Percentiles rank a stretch among this genome's conserved stretches.
Evolutionary conservation across 2,329 filamentous ascomycete genomes (phyloP).

Genomic region (Calonectria honghensis): DNA sequence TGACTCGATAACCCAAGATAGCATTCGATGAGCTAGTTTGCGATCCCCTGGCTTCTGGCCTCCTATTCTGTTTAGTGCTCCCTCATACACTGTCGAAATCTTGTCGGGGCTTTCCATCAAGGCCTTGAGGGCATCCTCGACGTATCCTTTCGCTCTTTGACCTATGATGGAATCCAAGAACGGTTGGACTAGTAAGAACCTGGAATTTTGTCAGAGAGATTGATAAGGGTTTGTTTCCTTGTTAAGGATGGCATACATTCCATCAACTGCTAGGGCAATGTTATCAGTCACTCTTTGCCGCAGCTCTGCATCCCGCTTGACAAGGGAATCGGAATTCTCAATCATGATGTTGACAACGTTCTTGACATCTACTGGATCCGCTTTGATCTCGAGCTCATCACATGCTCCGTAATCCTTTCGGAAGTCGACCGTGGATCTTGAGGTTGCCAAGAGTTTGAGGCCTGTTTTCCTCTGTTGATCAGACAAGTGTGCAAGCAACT

Average conservation of each 20-base stretch:
- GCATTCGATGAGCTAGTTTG: neutral
- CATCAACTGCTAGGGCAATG: neutral
- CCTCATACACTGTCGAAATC: neutral
- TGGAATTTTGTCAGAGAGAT: neutral
- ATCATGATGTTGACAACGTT: neutral
- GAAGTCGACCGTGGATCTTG: neutral
- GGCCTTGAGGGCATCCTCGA: neutral
- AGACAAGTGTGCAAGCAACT: neutral
- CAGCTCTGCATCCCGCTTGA: neutral
- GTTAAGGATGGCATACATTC: neutral
- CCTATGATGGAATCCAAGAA: neutral
- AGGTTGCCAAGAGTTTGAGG: neutral
- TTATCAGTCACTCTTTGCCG: neutral
- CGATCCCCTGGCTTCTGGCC: neutral
- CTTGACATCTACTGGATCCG: neutral
- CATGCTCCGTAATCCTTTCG: neutral
- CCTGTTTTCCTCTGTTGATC: neutral
- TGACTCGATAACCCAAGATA: neutral
- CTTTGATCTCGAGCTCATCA: neutral
- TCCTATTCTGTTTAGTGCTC: neutral
- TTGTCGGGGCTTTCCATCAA: conserved; percentile 2
- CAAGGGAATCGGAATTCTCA: neutral
- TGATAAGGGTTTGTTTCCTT: neutral
- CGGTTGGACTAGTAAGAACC: neutral
- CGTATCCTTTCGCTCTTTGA: neutral